These are phyloP conservation scores for Lentinula detonsa DNA, from an alignment of 768 basidiomycete genomes.

Conservation along the genomic window DNA sequence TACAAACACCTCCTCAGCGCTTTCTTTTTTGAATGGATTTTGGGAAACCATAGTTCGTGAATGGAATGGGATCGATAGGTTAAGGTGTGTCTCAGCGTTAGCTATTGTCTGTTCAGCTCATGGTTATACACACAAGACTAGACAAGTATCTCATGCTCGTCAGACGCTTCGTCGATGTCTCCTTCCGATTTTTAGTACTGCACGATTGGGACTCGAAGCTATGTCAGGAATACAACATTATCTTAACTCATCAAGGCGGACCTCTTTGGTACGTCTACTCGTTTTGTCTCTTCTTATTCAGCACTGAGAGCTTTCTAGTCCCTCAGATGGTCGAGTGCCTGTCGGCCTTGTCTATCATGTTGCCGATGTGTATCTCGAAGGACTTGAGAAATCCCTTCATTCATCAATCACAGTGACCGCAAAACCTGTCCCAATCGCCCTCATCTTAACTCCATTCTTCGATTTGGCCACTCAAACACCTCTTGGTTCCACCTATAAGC, in stretches of 20 bases:
- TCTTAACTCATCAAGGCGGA: slow-evolving; percentile 63
- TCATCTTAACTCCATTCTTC: slow-evolving; percentile 66
- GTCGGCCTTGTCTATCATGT: slow-evolving; percentile 79
- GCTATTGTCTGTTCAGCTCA: neutral
- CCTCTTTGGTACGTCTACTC: slow-evolving; percentile 65
- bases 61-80: slow-evolving; percentile 88
- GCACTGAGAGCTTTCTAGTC: slow-evolving; percentile 31
- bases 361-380: slow-evolving; percentile 84
- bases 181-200: slow-evolving; percentile 74
- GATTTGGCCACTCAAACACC: slow-evolving; percentile 63
- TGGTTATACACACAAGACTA: slow-evolving; percentile 44
- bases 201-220: slow-evolving; percentile 56
- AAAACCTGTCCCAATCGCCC: slow-evolving; percentile 42
- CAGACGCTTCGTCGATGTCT: slow-evolving; percentile 79
- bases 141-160: slow-evolving; percentile 98
- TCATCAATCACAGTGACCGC: slow-evolving; percentile 18
- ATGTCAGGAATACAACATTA: slow-evolving; percentile 59
- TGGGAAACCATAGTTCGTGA: slow-evolving; percentile 89
- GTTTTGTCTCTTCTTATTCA: neutral
- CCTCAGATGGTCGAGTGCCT: slow-evolving; percentile 68
- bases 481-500: slow-evolving; percentile 60
- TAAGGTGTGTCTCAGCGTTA: slow-evolving; percentile 53
- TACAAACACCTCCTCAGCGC: slow-evolving; percentile 44
- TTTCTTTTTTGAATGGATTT: slow-evolving; percentile 82
- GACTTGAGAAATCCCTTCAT: slow-evolving; percentile 66